Conservation (phyloP, 257 asterid species). For the Echites panduratus region DNA sequence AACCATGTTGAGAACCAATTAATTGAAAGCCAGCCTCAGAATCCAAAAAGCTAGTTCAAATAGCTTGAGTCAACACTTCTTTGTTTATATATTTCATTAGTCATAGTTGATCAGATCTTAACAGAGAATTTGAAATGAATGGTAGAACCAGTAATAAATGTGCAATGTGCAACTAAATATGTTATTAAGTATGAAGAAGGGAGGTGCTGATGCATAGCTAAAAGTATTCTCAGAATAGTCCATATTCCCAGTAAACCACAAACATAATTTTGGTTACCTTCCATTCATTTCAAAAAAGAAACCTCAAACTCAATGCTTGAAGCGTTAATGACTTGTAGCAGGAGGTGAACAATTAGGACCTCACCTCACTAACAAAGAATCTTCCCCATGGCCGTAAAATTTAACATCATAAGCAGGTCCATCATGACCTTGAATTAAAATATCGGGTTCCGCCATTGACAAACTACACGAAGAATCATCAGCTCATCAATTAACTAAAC, state of each 20-base stretch:
- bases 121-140: neutral
- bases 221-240: neutral
- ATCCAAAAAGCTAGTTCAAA: neutral
- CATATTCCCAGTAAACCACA: neutral
- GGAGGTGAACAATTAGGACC: neutral
- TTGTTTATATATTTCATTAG: neutral
- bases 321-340: neutral
- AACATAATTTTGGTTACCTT: neutral
- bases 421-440: conserved; percentile 69
- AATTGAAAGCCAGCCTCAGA: neutral
- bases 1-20: neutral
- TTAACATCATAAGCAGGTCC: conserved; percentile 96
- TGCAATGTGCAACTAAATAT: neutral
- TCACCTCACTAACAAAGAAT: conserved; percentile 71
- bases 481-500: neutral
- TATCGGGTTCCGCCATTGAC: conserved; percentile 61
- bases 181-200: neutral
- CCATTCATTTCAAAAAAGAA: neutral
- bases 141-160: neutral
- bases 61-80: neutral
- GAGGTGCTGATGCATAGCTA: neutral
- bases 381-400: conserved; percentile 57
- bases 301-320: neutral
- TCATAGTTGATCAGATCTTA: conserved; percentile 1
- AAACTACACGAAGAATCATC: conserved; percentile 42